Percentiles rank a stretch among this genome's conserved stretches.
phyloP scores from a whole-genome alignment of 2,329 filamentous ascomycete species.

The Alternaria brassicicola region DNA sequence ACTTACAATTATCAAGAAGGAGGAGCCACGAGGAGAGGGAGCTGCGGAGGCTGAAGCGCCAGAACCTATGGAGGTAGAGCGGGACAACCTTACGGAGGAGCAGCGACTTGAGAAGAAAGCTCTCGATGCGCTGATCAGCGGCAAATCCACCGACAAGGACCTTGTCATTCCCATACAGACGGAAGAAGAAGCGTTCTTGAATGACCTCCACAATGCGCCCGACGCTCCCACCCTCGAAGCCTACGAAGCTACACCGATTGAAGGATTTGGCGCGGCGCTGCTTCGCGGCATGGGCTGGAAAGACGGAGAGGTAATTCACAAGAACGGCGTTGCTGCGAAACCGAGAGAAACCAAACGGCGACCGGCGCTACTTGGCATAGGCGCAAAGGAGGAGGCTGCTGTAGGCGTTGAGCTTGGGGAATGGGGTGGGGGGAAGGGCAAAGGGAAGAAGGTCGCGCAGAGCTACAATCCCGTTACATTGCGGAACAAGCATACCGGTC shows the following conservation, averaged over 20 bases:
- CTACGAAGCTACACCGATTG: conserved; percentile 87
- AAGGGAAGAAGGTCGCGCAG: conserved; percentile 53
- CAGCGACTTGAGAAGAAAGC: conserved; percentile 60
- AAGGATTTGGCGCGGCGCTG: conserved; percentile 90
- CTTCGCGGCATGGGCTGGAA: conserved; percentile 97
- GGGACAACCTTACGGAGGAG: conserved; percentile 39
- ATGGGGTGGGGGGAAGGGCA: conserved; percentile 63
- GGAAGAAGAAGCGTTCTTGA: conserved; percentile 72
- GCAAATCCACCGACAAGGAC: conserved; percentile 47
- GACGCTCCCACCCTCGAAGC: conserved; percentile 79
- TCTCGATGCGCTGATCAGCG: conserved; percentile 52
- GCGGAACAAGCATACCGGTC: conserved; percentile 66
- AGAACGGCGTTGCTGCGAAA: conserved; percentile 55
- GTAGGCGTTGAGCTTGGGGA: conserved; percentile 72
- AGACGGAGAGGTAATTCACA: conserved; percentile 65
- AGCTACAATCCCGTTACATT: conserved; percentile 68
- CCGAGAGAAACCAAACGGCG: conserved; percentile 71
- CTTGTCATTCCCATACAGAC: conserved; percentile 49
- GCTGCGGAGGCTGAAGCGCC: conserved; percentile 7
- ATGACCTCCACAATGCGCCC: conserved; percentile 74
- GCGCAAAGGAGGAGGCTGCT: conserved; percentile 76
- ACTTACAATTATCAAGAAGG: conserved; percentile 57
- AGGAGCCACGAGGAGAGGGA: conserved; percentile 19
- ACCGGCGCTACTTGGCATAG: conserved; percentile 83
- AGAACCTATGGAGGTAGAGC: conserved; percentile 39